Conservation (phyloP, 2,329 filamentous ascomycete genomes). For the Cladophialophora exuberans region DNA sequence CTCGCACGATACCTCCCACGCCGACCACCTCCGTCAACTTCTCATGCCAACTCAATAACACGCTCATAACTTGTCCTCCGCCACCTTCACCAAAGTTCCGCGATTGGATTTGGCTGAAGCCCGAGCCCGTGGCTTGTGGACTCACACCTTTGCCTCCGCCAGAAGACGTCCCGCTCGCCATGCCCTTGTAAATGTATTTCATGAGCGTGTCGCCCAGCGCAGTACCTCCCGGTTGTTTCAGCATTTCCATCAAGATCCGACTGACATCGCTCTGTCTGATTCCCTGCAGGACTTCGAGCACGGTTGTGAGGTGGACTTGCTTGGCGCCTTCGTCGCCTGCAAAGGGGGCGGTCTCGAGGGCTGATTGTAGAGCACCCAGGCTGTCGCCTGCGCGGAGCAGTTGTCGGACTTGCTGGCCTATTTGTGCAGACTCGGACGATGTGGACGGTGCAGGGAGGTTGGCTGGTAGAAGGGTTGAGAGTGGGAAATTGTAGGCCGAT, state of each 20-base stretch:
- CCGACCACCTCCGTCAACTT: slow-evolving; percentile 95
- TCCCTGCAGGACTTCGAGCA: slow-evolving; percentile 91
- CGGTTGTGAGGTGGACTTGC: slow-evolving; percentile 84
- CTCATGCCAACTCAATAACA: slow-evolving; percentile 97
- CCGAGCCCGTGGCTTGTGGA: slow-evolving; percentile 73
- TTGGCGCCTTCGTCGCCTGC: slow-evolving; percentile 58
- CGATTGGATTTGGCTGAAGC: slow-evolving; percentile 75
- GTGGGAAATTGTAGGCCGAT: slow-evolving; percentile 88
- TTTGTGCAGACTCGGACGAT: slow-evolving; percentile 75
- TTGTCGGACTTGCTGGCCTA: slow-evolving; percentile 82
- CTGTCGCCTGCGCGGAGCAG: slow-evolving; percentile 82
- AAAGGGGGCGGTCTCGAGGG: slow-evolving; percentile 82
- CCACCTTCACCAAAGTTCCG: slow-evolving; percentile 65
- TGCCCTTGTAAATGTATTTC: slow-evolving; percentile 80
- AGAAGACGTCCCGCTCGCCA: slow-evolving; percentile 29
- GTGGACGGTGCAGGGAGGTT: slow-evolving; percentile 69
- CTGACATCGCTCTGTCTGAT: slow-evolving; percentile 97
- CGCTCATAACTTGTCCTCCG: slow-evolving; percentile 89
- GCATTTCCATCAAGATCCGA: slow-evolving; percentile 80
- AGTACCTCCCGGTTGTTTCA: slow-evolving; percentile 74
- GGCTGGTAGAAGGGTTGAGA: slow-evolving; percentile 77
- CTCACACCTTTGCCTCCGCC: slow-evolving; percentile 28
- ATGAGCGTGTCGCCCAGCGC: slow-evolving; percentile 91
- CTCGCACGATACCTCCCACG: slow-evolving; percentile 86
- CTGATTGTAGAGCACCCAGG: slow-evolving; percentile 82